Evolutionary conservation across 805 yeast genomes (phyloP), one percentile per base, ranked within the genome.

Genomic region (Myxozyma kluyveri): DNA sequence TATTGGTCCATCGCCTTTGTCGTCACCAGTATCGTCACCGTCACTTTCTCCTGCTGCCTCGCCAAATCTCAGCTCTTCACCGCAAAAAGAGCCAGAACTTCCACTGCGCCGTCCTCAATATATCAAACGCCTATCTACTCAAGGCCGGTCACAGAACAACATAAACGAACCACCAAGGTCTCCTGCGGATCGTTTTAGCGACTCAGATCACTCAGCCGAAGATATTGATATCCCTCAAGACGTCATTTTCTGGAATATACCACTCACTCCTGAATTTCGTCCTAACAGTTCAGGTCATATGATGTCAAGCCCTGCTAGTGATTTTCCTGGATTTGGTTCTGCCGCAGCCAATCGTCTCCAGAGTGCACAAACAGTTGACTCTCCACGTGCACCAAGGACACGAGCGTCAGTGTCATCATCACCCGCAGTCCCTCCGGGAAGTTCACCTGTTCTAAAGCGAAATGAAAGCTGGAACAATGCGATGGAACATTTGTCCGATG

Each of bases 241-340:
- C 49, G 67, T 75, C 21, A 72, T 76, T 21, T 77, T 83, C 52
- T 83, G 72, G 67, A 83, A 84, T 60, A 85, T 84, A 18, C 89
- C 89, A 2, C 67, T 80, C 47, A 75, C 85, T 0, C 82, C 80
- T 43, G 76, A 31, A n/a, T 47, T 31, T 17, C 39, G 37, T 35
- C 6, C 21, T 3, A 29, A 29, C 33, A 14, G 33, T 29, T 29
- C 33, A 9, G 14, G 14, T 29, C 33, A 9, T 29, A 9, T 9
- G 14, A 9, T 29, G 14, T 29, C 33, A 14, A 18, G 7, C 12
- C n/a, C 42, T 6, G 45, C 5, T 17, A 26, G 23, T 17, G 26
- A 42, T 19, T 24, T 42, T 12, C 36, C 9, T 22, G 7, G 24
- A 5, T n/a, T 26, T 36, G 7, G 19, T 46, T 29, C 43, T 32